Base-by-base conservation (phyloP, 2,329 filamentous ascomycete species). In the Exophiala bonariae region DNA sequence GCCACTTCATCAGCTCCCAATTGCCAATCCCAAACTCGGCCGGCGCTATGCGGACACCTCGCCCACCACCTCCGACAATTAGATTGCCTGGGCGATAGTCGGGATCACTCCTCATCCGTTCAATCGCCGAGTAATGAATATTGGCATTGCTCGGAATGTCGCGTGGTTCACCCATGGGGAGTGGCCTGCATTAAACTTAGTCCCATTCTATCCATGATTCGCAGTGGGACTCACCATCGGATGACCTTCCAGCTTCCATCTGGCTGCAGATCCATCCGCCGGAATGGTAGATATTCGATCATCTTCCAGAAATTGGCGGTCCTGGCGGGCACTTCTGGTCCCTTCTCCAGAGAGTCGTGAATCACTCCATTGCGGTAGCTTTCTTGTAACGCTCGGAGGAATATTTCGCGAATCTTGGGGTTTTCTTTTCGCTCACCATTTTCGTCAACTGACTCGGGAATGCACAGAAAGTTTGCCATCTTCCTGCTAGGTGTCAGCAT, bases 201-300 rank as follows among this genome's bases (percentile, higher is more conserved):
- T 33, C 18, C 20, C 4, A 30, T 23, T 8, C 22, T 9, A 16
- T 13, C 14, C 26, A n/a, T 22, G 28, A 20, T 40, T 23, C 20
- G 33, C n/a, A 4, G 20, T n/a, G 8, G 10, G 13, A 22, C 48
- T 28, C 46, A 48, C 86, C 87, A 92, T 7, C 82, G 76, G 56
- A 93, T 92, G 0, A 86, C 84, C 64, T 82, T 84, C 88, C 89
- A 93, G 0, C 37, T 52, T 5, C 52, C 52, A 37, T 59, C 30
- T 26, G 23, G 23, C 52, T 82, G 81, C 6, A 92, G 70, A 57
- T 92, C 88, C 85, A 93, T 91, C 18, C 88, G 76, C 1, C 86
- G 78, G 68, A 92, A 91, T 0, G 88, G 88, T 18, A 92, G 71
- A 63, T 86, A 90, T 61, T 92, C 88, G 87, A 92, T 88, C 17